Conservation (phyloP, 805 yeast genomes). For the Trichomonascus vanleenenianus region DNA sequence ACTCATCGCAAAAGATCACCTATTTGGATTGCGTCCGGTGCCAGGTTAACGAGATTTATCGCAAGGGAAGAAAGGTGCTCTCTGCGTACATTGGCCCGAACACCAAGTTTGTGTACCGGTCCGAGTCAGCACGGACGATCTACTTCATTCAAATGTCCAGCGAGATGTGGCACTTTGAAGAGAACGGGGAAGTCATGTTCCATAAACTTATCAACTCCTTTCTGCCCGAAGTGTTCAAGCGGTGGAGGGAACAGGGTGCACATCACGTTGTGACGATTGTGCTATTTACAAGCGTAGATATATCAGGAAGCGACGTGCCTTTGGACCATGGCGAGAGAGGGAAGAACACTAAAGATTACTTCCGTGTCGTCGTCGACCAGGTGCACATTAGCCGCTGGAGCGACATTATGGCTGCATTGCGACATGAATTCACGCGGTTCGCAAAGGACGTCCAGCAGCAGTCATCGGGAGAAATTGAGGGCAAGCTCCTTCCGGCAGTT, state of each 20-base stretch:
- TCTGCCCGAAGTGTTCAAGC: conserved; percentile 78
- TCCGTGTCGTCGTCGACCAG: conserved; percentile 91
- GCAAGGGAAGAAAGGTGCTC: conserved; percentile 58
- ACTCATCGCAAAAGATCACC: conserved; percentile 54
- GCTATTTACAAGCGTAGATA: conserved; percentile 73
- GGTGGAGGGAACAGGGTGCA: conserved; percentile 81
- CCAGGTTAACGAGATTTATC: conserved; percentile 52
- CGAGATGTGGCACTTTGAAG: conserved; percentile 99
- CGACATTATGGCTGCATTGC: conserved; percentile 77
- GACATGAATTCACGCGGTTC: conserved; percentile 79
- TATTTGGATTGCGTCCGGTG: conserved; percentile 61
- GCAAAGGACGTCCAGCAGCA: conserved; percentile 58
- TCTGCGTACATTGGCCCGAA: conserved; percentile 67
- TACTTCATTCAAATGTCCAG: conserved; percentile 82
- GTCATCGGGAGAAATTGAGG: conserved; percentile 40
- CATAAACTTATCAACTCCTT: conserved; percentile 88
- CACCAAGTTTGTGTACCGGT: conserved; percentile 78
- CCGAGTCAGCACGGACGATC: conserved; percentile 80
- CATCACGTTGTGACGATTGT: conserved; percentile 90
- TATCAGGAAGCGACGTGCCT: conserved; percentile 15
- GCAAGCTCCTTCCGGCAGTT: conserved; percentile 72
- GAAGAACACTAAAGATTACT: conserved; percentile 65
- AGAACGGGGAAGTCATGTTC: conserved; percentile 89
- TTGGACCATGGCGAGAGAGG: conserved; percentile 67
- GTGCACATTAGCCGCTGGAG: conserved; percentile 86